A percentile compares a stretch with the other conserved stretches of the same genome.
These are phyloP conservation scores for Potentilla sterilis DNA, from an alignment of 306 rosid genomes.

Conservation along the genomic window DNA sequence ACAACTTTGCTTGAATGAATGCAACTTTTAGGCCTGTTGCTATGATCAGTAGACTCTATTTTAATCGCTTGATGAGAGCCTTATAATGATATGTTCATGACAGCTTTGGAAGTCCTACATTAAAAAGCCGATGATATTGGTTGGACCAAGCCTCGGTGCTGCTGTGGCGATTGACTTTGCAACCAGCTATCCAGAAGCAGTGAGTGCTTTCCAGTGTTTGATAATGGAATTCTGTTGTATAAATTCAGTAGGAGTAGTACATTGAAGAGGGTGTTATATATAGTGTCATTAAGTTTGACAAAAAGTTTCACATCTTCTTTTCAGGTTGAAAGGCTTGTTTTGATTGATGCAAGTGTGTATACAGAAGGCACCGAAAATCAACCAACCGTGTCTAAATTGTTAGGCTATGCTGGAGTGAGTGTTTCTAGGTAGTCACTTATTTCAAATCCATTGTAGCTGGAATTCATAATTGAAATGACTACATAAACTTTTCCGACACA, in stretches of 20 bases:
- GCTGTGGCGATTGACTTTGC: constrained; percentile 95
- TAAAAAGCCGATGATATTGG: constrained; percentile 74
- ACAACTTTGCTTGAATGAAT: constrained; percentile 17
- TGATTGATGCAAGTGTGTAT: constrained; percentile 93
- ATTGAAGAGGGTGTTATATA: not conserved
- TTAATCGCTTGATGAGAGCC: not conserved
- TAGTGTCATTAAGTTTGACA: constrained; percentile 18
- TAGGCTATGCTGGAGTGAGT: constrained; percentile 84
- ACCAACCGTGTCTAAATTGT: constrained; percentile 58
- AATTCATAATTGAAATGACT: constrained; percentile 19
- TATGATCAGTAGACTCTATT: not conserved
- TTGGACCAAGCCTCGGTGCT: constrained; percentile 98
- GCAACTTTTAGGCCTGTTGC: constrained; percentile 1
- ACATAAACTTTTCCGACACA: constrained; percentile 30
- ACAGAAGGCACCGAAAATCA: constrained; percentile 74
- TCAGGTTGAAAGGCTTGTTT: constrained; percentile 89
- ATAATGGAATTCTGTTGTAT: constrained; percentile 23
- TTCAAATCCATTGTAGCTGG: not conserved
- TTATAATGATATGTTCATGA: constrained; percentile 18
- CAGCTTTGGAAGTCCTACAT: constrained; percentile 89
- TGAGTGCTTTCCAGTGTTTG: constrained; percentile 39
- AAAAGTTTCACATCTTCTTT: constrained; percentile 35
- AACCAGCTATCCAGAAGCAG: constrained; percentile 85
- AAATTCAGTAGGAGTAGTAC: not conserved
- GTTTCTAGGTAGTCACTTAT: constrained; percentile 18